Evolutionary conservation across 2,329 filamentous ascomycete genomes (phyloP).

Genomic region (Ceratocystis diversiconidia): DNA sequence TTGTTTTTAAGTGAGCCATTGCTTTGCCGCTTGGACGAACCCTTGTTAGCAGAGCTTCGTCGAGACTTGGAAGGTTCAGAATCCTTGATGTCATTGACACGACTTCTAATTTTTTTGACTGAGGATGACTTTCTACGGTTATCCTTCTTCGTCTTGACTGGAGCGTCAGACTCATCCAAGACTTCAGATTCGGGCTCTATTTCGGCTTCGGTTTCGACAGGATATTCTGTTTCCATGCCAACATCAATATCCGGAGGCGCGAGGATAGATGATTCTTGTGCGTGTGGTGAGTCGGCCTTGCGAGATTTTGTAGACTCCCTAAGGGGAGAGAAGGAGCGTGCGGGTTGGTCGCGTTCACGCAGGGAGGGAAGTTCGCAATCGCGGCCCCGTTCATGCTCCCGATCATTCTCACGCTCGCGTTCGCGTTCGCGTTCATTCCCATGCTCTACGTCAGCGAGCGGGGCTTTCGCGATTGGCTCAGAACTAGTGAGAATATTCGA

Average conservation of each 20-base stretch:
- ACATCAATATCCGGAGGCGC: conserved; percentile 13
- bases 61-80: conserved; percentile 36
- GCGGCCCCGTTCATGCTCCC: conserved; percentile 3
- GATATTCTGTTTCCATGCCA: conserved; percentile 12
- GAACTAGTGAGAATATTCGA: conserved; percentile 82
- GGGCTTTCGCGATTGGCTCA: conserved; percentile 38
- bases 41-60: conserved; percentile 37
- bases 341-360: conserved; percentile 7
- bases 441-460: background rate
- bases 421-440: background rate
- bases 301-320: background rate
- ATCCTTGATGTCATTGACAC: conserved; percentile 38
- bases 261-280: conserved; percentile 11
- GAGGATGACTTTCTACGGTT: conserved; percentile 14
- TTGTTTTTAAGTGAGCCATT: conserved; percentile 47
- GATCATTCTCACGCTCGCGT: background rate
- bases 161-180: conserved; percentile 18
- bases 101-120: conserved; percentile 30
- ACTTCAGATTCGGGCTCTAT: conserved; percentile 12
- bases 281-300: conserved; percentile 4
- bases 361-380: conserved; percentile 13
- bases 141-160: conserved; percentile 18
- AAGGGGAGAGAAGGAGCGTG: conserved; percentile 9
- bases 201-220: conserved; percentile 18
- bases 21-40: conserved; percentile 43